A percentile compares a stretch with the other conserved stretches of the same genome.
Evolutionary conservation across 1,284 basidiomycete species (phyloP).

Genomic region (Ganoderma boninense): DNA sequence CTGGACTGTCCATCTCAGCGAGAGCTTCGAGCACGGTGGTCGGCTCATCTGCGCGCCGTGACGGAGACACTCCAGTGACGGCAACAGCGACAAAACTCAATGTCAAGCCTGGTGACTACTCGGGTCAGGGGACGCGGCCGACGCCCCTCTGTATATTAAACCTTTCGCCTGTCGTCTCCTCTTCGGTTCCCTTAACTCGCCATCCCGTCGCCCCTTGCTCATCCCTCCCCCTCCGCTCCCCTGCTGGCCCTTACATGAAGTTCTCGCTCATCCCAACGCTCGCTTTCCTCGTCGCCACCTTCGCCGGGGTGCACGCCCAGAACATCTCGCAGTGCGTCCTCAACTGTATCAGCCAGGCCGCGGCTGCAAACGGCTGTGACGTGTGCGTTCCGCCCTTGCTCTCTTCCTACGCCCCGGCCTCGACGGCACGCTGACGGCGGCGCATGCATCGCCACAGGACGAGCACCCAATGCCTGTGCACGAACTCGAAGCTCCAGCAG

Average conservation of each 20-base stretch:
- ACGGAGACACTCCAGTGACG: neutral
- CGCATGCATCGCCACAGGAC: neutral
- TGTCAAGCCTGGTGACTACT: too few species aligned
- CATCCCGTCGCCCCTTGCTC: neutral
- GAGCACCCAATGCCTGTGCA: neutral
- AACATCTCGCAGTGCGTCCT: neutral
- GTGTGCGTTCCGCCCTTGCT: neutral
- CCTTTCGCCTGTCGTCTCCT: too few species aligned
- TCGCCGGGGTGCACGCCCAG: neutral
- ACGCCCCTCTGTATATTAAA: too few species aligned
- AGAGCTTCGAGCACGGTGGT: neutral
- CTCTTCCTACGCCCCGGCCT: neutral
- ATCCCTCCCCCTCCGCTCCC: neutral
- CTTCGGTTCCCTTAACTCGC: neutral
- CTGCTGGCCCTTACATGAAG: neutral
- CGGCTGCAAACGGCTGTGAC: neutral
- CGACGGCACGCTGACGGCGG: neutral
- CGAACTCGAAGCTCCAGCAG: constrained; percentile 6
- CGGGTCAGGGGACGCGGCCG: too few species aligned
- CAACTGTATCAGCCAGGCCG: constrained; percentile 6
- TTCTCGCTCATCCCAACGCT: neutral
- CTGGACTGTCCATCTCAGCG: neutral
- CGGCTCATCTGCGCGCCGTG: neutral
- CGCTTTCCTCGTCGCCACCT: neutral
- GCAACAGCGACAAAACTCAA: neutral